Evolutionary conservation across 2,329 filamentous ascomycete genomes (phyloP).

Genomic region (Monilinia laxa): DNA sequence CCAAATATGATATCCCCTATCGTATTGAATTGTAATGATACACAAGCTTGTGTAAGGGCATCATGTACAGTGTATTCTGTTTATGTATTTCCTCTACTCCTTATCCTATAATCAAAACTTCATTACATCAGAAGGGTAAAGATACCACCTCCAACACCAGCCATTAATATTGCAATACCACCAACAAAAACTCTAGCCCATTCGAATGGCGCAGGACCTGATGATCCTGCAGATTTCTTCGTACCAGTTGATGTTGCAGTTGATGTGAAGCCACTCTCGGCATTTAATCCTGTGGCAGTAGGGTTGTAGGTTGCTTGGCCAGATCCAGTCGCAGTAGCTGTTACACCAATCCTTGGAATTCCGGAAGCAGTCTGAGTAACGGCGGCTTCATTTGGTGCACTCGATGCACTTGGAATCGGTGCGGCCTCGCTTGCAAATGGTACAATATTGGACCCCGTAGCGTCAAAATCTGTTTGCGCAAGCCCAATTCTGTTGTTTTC

Average conservation of each 20-base stretch:
- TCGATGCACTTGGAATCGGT: constrained; percentile 35
- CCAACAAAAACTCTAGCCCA: constrained; percentile 34
- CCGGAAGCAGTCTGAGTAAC: constrained; percentile 38
- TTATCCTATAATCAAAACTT: neutral
- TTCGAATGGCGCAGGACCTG: constrained; percentile 33
- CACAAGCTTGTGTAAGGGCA: constrained; percentile 3
- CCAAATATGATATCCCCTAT: constrained; percentile 5
- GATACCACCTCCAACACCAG: constrained; percentile 35
- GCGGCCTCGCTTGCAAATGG: constrained; percentile 36
- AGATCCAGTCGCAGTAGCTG: constrained; percentile 27
- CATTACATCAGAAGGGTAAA: constrained; percentile 28
- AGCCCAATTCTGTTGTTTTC: constrained; percentile 52
- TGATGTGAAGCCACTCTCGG: constrained; percentile 35
- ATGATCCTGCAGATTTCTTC: constrained; percentile 35
- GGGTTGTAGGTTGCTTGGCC: constrained; percentile 34
- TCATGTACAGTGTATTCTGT: constrained; percentile 11
- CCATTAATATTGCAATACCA: constrained; percentile 28
- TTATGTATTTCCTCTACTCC: constrained; percentile 4
- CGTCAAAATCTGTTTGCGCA: constrained; percentile 50
- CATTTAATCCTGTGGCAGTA: constrained; percentile 34
- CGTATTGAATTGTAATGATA: neutral
- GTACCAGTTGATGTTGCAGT: constrained; percentile 21
- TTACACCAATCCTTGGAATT: constrained; percentile 30
- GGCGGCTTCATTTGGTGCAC: constrained; percentile 30
- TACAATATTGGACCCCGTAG: constrained; percentile 40